Conservation (phyloP, 192 early-diverging fungal genomes). For the Entomortierella lignicola region DNA sequence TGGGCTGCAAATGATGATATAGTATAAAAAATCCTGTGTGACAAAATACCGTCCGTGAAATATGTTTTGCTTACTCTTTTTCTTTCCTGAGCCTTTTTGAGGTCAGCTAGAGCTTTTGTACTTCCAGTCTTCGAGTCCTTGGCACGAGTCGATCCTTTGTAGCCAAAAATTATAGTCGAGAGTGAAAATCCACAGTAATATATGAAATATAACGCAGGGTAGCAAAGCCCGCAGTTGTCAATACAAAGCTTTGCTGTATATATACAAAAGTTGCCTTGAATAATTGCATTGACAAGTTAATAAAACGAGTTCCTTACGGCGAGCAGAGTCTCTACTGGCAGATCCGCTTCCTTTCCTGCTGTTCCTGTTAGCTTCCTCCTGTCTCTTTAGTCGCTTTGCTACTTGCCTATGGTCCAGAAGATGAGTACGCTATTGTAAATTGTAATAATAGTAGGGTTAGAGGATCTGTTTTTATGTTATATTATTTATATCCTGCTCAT, state of each 20-base stretch:
- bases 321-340: constrained; percentile 34
- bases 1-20: no score
- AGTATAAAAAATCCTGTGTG: background rate
- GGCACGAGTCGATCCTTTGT: constrained; percentile 63
- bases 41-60: background rate
- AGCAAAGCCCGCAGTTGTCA: background rate
- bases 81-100: constrained; percentile 57
- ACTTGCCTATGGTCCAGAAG: constrained; percentile 51
- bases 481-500: no score
- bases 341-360: constrained; percentile 41
- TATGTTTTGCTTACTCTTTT: constrained; percentile 28
- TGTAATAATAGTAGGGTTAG: background rate
- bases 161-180: background rate
- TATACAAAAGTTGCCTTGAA: background rate
- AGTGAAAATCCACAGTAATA: background rate
- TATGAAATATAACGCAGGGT: background rate
- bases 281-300: background rate
- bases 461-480: no score
- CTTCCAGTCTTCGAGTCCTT: constrained; percentile 57
- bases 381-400: constrained; percentile 44
- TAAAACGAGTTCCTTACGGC: constrained; percentile 22
- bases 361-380: constrained; percentile 49
- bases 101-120: constrained; percentile 59
- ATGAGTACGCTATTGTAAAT: constrained; percentile 9
- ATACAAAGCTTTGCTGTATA: background rate